Evolutionary conservation across 2,329 filamentous ascomycete genomes (phyloP).

Genomic region (Biscogniauxia mediterranea): DNA sequence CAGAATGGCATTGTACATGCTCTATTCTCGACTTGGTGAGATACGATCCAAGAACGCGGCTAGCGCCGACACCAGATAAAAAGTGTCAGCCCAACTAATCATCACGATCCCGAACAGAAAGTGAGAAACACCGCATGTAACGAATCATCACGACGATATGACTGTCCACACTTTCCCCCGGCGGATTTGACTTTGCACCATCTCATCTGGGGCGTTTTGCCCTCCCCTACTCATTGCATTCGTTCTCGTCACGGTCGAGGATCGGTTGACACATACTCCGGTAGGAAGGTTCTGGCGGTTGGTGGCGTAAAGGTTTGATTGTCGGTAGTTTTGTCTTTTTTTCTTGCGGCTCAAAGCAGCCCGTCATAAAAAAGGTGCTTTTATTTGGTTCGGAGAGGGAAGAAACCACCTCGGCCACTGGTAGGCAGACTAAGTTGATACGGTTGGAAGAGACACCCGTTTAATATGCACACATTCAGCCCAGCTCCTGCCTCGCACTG

Average conservation of each 20-base stretch:
- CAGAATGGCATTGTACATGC: constrained; percentile 99
- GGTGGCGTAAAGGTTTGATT: constrained; percentile 28
- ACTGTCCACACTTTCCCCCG: constrained; percentile 15
- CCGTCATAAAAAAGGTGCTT: constrained; percentile 19
- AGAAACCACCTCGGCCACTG: constrained; percentile 13
- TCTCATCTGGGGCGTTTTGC: constrained; percentile 7
- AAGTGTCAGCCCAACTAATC: constrained; percentile 24
- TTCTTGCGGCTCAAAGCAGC: constrained; percentile 17
- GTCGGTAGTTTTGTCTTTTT: constrained; percentile 16
- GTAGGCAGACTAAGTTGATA: constrained; percentile 20
- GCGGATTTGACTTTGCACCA: constrained; percentile 11
- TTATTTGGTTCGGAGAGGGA: constrained; percentile 16
- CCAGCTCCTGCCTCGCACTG: neutral
- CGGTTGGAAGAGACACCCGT: constrained; percentile 13
- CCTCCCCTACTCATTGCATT: constrained; percentile 16
- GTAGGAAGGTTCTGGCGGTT: constrained; percentile 24
- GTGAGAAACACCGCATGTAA: constrained; percentile 33
- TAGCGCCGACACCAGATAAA: constrained; percentile 8
- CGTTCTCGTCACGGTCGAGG: constrained; percentile 17
- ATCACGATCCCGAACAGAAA: constrained; percentile 26
- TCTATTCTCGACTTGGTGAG: constrained; percentile 93
- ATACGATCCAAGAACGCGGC: constrained; percentile 23
- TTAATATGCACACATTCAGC: constrained; percentile 16
- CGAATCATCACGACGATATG: constrained; percentile 13
- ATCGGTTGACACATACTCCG: constrained; percentile 17